These are phyloP conservation scores for Ceratobasidium theobromae DNA, from an alignment of 1,284 basidiomycete genomes.

Conservation along the genomic window DNA sequence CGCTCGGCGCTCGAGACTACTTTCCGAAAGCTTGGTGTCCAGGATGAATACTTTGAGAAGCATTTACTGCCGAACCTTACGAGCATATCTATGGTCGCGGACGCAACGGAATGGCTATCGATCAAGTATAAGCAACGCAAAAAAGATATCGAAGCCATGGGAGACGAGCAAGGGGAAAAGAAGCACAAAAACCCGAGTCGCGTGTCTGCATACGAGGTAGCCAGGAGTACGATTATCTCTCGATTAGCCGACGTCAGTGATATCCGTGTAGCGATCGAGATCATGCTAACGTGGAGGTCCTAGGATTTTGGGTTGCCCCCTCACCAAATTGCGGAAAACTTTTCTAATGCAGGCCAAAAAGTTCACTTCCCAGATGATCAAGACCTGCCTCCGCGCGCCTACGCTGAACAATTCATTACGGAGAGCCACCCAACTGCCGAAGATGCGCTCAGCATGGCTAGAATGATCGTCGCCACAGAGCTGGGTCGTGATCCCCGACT, in stretches of 20 bases:
- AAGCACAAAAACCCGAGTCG: constrained; percentile 83
- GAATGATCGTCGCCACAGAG: constrained; percentile 86
- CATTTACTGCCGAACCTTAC: constrained; percentile 65
- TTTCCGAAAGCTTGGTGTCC: constrained; percentile 63
- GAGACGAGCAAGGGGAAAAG: constrained; percentile 61
- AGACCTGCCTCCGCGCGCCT: constrained; percentile 68
- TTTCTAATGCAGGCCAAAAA: constrained; percentile 55
- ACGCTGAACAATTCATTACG: constrained; percentile 70
- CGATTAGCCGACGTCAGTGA: constrained; percentile 70
- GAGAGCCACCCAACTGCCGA: constrained; percentile 56
- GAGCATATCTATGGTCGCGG: constrained; percentile 85
- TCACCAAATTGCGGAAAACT: constrained; percentile 79
- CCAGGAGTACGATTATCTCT: constrained; percentile 75
- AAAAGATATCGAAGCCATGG: constrained; percentile 68
- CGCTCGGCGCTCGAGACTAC: constrained; percentile 61
- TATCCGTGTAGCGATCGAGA: constrained; percentile 2
- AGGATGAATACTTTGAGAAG: constrained; percentile 72
- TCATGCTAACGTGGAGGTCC: constrained; percentile 33
- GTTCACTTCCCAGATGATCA: constrained; percentile 73
- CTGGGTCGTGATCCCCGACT: constrained; percentile 92
- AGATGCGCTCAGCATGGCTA: constrained; percentile 70
- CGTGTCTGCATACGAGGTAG: constrained; percentile 82
- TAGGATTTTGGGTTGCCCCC: constrained; percentile 80
- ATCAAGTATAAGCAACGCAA: constrained; percentile 83
- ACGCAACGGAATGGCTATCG: constrained; percentile 88